Percentiles rank a stretch among this genome's conserved stretches.
phyloP scores from a whole-genome alignment of 805 yeast genomes.

The Candida chauliodis region DNA sequence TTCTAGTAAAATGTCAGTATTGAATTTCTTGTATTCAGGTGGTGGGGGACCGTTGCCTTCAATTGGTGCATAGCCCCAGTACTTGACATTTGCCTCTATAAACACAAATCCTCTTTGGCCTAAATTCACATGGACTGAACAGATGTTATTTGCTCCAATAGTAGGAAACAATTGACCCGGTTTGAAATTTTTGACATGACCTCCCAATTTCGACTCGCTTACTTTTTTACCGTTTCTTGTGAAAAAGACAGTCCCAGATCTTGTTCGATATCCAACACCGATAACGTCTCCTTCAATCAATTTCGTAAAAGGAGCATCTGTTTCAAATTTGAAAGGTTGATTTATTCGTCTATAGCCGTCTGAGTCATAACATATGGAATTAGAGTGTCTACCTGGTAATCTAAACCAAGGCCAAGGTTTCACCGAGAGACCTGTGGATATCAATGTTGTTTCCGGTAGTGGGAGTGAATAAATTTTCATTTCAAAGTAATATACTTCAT shows the following conservation, averaged over 20 bases:
- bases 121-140: conserved; percentile 80
- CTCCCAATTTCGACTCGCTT: conserved; percentile 76
- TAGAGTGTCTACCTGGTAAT: conserved; percentile 86
- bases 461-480: conserved; percentile 74
- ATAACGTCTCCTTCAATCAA: conserved; percentile 83
- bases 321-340: conserved; percentile 58
- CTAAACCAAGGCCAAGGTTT: conserved; percentile 93
- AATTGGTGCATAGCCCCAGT: conserved; percentile 93
- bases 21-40: conserved; percentile 82
- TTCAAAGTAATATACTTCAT: conserved; percentile 87
- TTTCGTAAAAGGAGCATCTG: conserved; percentile 53
- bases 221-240: conserved; percentile 92
- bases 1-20: conserved; percentile 74
- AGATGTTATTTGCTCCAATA: conserved; percentile 78
- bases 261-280: conserved; percentile 84
- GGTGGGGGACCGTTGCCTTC: conserved; percentile 90
- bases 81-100: conserved; percentile 89
- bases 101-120: conserved; percentile 89
- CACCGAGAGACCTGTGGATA: conserved; percentile 79
- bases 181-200: conserved; percentile 71
- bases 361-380: conserved; percentile 85
- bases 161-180: conserved; percentile 75
- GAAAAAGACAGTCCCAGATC: conserved; percentile 84
- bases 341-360: conserved; percentile 76
- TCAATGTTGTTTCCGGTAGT: conserved; percentile 47